Evolutionary conservation across 495 filamentous ascomycete genomes (phyloP), one percentile per base, ranked within the genome.

Genomic region (Pyrenopolyporus hunteri): DNA sequence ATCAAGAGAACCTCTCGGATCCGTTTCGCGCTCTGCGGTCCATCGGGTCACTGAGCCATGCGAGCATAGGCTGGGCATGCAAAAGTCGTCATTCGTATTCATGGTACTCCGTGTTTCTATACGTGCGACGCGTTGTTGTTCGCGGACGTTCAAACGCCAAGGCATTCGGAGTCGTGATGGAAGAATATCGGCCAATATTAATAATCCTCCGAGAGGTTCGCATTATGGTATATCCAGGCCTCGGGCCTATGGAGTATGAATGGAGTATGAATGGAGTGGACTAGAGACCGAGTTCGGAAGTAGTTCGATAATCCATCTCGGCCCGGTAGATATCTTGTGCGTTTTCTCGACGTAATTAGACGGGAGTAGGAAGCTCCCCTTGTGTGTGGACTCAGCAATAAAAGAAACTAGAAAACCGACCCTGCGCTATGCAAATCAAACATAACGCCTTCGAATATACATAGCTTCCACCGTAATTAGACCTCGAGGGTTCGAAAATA

Each of bases 71-170:
- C 35, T 26, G 25, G 19, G 45, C 42, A 57, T 57, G 57, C 51
- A 32, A 53, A 46, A 47, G 32, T 71, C 69, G 57, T 71, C 28
- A 71, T 69, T 69, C 69, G 53, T 71, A 28, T 71, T 67, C 69
- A 56, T 71, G 57, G 63, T 69, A 63, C 64, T 67, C 63, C 69
- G 49, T 69, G 58, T 65, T 62, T 69, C 69, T 69, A 71, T 69
- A 65, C 53, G 28, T 47, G 20, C 32, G 19, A 32, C 57, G 39
- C 57, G 52, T 60, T 45, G 19, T 66, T 32, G 57, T 61, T 28
- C 52, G 51, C 46, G 35, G 57, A 59, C 48, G 49, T 59, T 40
- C 28, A 33, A 20, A 53, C 46, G 54, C 51, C 45, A 33, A 46
- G 29, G 56, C 32, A 37, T 56, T 50, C 50, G 42, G 57, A 57